Conservation (phyloP, 2,329 filamentous ascomycete species). For the Cyphellophora attinorum region DNA sequence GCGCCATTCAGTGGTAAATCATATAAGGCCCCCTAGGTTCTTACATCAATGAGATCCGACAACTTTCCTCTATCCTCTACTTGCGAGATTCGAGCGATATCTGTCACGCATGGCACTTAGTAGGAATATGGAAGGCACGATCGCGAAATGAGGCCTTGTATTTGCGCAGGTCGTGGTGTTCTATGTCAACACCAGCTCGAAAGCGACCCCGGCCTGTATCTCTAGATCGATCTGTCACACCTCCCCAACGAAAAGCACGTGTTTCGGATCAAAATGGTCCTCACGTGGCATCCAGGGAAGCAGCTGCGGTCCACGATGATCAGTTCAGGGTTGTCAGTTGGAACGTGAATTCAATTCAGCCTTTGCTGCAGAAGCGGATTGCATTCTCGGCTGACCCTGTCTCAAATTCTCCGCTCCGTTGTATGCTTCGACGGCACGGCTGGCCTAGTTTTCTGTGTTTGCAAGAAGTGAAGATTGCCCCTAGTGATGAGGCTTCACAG, state of each 20-base stretch:
- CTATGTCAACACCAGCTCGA: constrained; percentile 3
- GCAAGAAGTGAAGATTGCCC: constrained; percentile 41
- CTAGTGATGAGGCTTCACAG: constrained; percentile 29
- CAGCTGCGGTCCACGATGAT: constrained; percentile 2
- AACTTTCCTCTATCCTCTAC: too few relatives aligned
- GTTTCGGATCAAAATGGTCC: constrained; percentile 1
- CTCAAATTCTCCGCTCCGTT: constrained; percentile 22
- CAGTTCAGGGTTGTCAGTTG: constrained; percentile 30
- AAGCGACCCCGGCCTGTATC: constrained; percentile 1
- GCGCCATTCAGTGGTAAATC: too few relatives aligned
- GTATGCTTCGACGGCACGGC: constrained; percentile 33
- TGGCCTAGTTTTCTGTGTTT: constrained; percentile 38
- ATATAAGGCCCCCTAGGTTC: too few relatives aligned
- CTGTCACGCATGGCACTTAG: too few relatives aligned
- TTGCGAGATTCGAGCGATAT: too few relatives aligned
- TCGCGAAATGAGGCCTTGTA: too few relatives aligned
- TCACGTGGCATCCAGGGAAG: not conserved
- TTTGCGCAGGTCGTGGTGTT: constrained; percentile 7
- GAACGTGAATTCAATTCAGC: constrained; percentile 40
- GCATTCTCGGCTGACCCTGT: constrained; percentile 27
- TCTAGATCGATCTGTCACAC: constrained; percentile 3
- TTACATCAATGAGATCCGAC: too few relatives aligned
- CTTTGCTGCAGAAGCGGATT: constrained; percentile 32
- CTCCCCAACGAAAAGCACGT: constrained; percentile 8
- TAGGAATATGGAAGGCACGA: too few relatives aligned